Conservation (phyloP, 163 green algal species). For the Coccomyxa subellipsoidea region DNA sequence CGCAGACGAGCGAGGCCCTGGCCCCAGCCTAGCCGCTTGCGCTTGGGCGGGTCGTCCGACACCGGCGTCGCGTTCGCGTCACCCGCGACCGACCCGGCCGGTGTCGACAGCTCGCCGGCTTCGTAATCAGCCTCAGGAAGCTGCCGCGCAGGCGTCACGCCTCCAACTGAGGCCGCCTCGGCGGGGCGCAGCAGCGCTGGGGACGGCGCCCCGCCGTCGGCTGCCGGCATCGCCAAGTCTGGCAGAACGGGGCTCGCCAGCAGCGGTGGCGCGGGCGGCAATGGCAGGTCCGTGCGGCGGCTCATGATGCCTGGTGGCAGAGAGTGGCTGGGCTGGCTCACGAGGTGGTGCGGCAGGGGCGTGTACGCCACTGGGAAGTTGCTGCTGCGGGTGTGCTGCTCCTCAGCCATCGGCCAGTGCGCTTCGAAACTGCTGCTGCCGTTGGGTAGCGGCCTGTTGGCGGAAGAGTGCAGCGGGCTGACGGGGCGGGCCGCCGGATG, state of each 20-base stretch:
- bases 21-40: conserved; percentile 20
- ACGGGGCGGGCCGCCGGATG: background rate
- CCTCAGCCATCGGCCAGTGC: background rate
- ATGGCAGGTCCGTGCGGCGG: background rate
- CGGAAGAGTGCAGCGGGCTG: background rate
- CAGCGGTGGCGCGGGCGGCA: background rate
- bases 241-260: background rate
- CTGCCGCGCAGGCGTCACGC: background rate
- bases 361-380: background rate
- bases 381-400: conserved; percentile 4
- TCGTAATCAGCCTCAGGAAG: background rate
- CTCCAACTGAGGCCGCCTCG: background rate
- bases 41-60: conserved; percentile 1
- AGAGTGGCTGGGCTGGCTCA: background rate
- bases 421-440: background rate
- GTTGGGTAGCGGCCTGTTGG: background rate
- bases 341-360: background rate
- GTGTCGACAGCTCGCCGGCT: background rate
- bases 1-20: conserved; percentile 16
- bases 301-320: background rate
- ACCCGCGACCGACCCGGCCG: background rate
- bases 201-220: background rate
- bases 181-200: background rate
- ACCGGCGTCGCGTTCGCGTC: background rate
- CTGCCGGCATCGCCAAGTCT: background rate